Evolutionary conservation across 2,329 filamentous ascomycete species (phyloP).

Genomic region (Diaporthe sp.): DNA sequence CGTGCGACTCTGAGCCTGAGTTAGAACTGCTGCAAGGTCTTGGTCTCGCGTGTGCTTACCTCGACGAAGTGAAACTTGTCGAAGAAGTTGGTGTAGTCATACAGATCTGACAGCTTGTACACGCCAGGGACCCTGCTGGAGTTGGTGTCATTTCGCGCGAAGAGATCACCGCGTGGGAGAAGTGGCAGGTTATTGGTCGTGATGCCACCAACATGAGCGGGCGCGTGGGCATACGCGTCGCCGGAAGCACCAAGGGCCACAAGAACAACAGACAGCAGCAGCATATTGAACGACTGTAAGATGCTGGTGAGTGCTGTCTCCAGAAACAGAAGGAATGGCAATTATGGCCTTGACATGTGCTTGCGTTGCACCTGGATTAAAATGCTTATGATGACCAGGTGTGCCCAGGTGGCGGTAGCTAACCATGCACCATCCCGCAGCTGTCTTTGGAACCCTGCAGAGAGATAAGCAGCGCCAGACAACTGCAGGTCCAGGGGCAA

Average conservation of each 20-base stretch:
- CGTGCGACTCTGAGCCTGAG: constrained; percentile 1
- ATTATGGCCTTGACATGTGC: background rate
- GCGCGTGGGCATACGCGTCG: background rate
- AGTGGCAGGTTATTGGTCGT: background rate
- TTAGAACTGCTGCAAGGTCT: constrained; percentile 16
- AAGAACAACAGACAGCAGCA: background rate
- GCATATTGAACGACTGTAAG: background rate
- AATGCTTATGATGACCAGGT: background rate
- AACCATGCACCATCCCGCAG: background rate
- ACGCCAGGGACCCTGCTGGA: background rate
- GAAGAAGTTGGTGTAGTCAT: constrained; percentile 61
- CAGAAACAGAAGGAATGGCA: background rate
- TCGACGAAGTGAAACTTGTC: constrained; percentile 60
- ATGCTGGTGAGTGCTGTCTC: too few relatives aligned
- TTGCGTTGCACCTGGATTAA: background rate
- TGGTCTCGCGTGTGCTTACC: constrained; percentile 44
- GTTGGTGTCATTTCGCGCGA: background rate
- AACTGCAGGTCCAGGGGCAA: background rate
- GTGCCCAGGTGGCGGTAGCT: background rate
- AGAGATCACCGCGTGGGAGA: background rate
- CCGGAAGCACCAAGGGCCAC: background rate
- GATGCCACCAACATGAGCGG: background rate
- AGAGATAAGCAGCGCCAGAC: background rate
- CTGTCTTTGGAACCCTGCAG: background rate
- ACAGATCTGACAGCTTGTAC: constrained; percentile 56